phyloP scores from a whole-genome alignment of 163 green algal species.

The Scenedesmus sp. region DNA sequence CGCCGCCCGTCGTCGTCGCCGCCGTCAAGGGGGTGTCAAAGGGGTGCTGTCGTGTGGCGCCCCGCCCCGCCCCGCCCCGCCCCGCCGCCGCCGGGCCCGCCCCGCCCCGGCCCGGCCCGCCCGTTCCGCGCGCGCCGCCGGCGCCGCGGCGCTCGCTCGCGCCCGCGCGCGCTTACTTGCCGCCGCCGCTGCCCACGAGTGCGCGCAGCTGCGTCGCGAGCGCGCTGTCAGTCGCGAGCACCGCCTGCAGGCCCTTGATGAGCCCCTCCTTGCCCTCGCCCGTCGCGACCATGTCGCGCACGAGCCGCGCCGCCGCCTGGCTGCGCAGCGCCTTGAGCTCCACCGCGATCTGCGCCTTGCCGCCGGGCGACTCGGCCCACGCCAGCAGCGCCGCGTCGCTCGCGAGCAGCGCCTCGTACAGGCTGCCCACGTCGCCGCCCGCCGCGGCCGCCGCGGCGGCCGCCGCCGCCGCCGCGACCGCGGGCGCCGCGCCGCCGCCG shows the following conservation, averaged over 20 bases:
- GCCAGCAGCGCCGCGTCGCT: slow-evolving; percentile 54
- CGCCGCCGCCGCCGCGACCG: slow-evolving; percentile 17
- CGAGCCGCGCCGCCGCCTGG: slow-evolving; percentile 56
- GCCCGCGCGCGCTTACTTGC: too few species aligned
- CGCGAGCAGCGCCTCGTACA: slow-evolving; percentile 37
- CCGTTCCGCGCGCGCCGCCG: too few species aligned
- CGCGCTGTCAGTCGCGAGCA: slow-evolving; percentile 61
- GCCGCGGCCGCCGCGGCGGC: slow-evolving; percentile 28
- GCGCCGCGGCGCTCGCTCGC: too few species aligned
- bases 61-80: too few species aligned
- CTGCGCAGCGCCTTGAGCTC: slow-evolving; percentile 68
- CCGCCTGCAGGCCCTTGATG: slow-evolving; percentile 66
- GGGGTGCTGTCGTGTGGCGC: too few species aligned
- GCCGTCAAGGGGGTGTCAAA: too few species aligned
- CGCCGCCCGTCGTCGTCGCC: too few species aligned
- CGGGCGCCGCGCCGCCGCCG: neutral
- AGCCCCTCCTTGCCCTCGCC: slow-evolving; percentile 79
- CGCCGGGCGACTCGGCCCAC: slow-evolving; percentile 62
- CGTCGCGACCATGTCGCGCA: slow-evolving; percentile 63
- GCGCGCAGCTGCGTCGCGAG: slow-evolving; percentile 64
- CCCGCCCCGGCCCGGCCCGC: too few species aligned
- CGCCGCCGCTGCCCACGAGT: slow-evolving; percentile 33
- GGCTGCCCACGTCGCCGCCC: slow-evolving; percentile 19
- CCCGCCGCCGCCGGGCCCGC: too few species aligned
- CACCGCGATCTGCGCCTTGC: slow-evolving; percentile 51